Evolutionary conservation across 2,329 filamentous ascomycete species (phyloP).

Genomic region (Phyllosticta paracitricarpa): DNA sequence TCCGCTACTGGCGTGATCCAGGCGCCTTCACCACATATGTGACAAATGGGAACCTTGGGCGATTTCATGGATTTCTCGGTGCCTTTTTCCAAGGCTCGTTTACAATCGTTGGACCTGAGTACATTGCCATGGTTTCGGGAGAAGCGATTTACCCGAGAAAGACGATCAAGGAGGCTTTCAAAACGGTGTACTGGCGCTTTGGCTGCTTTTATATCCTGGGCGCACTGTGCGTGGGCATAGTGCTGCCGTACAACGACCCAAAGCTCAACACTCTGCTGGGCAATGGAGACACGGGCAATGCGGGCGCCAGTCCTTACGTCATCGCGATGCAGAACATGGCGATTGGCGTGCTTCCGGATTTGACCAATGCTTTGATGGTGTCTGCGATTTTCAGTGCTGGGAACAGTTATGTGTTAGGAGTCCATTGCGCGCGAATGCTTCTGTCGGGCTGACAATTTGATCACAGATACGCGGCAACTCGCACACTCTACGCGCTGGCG

Average conservation of each 20-base stretch:
- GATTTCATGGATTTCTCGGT: slow-evolving; percentile 15
- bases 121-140: slow-evolving; percentile 26
- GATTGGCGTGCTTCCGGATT: slow-evolving; percentile 23
- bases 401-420: slow-evolving; percentile 37
- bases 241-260: slow-evolving; percentile 50
- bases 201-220: slow-evolving; percentile 38
- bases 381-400: slow-evolving; percentile 42
- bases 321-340: slow-evolving; percentile 27
- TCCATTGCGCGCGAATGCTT: background rate
- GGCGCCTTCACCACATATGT: slow-evolving; percentile 19
- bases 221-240: slow-evolving; percentile 35
- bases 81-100: slow-evolving; percentile 38
- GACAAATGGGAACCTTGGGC: slow-evolving; percentile 13
- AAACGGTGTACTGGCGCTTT: slow-evolving; percentile 38
- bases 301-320: slow-evolving; percentile 13
- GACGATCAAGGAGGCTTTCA: slow-evolving; percentile 39
- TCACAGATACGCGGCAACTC: slow-evolving; percentile 4
- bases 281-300: slow-evolving; percentile 3
- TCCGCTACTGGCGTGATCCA: slow-evolving; percentile 22
- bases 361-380: slow-evolving; percentile 18
- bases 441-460: background rate
- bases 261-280: slow-evolving; percentile 49
- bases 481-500: slow-evolving; percentile 36
- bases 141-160: slow-evolving; percentile 14
- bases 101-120: slow-evolving; percentile 16